Conservation (phyloP, 495 filamentous ascomycete genomes). For the Aspergillus homomorphus region DNA sequence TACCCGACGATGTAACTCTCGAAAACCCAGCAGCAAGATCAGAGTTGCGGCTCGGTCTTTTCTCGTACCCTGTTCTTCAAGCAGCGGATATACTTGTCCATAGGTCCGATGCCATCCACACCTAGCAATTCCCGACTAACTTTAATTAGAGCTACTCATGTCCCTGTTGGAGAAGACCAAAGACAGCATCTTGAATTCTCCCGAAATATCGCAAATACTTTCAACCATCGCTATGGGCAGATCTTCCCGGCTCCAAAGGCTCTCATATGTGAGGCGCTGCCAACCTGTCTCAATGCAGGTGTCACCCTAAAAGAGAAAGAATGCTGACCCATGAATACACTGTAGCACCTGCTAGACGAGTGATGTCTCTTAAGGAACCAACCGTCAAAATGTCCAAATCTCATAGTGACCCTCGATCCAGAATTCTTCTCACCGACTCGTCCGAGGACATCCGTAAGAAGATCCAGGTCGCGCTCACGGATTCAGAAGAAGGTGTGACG, state of each 20-base stretch:
- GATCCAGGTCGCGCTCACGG: slow-evolving; percentile 73
- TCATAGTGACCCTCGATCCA: slow-evolving; percentile 60
- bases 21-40: slow-evolving; percentile 50
- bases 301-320: slow-evolving; percentile 1
- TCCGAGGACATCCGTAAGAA: slow-evolving; percentile 59
- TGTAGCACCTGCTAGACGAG: slow-evolving; percentile 68
- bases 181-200: slow-evolving; percentile 91
- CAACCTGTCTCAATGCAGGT: not conserved
- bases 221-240: slow-evolving; percentile 68
- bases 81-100: slow-evolving; percentile 93
- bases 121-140: slow-evolving; percentile 19
- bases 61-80: slow-evolving; percentile 94
- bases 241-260: slow-evolving; percentile 69
- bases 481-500: slow-evolving; percentile 57
- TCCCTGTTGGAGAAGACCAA: slow-evolving; percentile 94
- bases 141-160: slow-evolving; percentile 71
- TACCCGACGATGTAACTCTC: slow-evolving; percentile 52
- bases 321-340: slow-evolving; percentile 7
- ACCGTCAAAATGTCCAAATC: slow-evolving; percentile 91
- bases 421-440: slow-evolving; percentile 77
- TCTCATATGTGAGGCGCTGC: slow-evolving; percentile 62
- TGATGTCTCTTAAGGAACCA: slow-evolving; percentile 85
- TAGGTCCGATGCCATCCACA: slow-evolving; percentile 43
- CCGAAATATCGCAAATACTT: slow-evolving; percentile 74
- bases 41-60: slow-evolving; percentile 80